phyloP scores from a whole-genome alignment of 2,329 filamentous ascomycete genomes.

The Curvularia hawaiiensis region DNA sequence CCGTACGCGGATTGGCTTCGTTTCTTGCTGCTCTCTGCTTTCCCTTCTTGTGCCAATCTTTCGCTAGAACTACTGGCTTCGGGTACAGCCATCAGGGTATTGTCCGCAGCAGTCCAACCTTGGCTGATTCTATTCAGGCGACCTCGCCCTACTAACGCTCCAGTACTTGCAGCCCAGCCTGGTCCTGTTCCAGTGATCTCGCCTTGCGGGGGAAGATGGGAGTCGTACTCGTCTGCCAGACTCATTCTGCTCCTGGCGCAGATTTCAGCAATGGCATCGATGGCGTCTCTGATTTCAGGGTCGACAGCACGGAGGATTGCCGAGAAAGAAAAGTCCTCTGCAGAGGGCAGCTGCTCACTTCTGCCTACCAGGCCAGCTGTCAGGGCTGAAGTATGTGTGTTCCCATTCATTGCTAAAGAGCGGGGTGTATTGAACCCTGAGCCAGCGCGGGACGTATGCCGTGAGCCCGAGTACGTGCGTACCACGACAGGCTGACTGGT shows the following conservation, averaged over 20 bases:
- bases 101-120: slow-evolving; percentile 44
- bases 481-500: slow-evolving; percentile 53
- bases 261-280: slow-evolving; percentile 68
- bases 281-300: slow-evolving; percentile 61
- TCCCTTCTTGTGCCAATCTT: slow-evolving; percentile 41
- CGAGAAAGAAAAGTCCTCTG: slow-evolving; percentile 61
- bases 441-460: slow-evolving; percentile 40
- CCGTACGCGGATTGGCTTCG: slow-evolving; percentile 46
- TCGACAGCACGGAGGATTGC: slow-evolving; percentile 62
- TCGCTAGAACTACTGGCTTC: slow-evolving; percentile 56
- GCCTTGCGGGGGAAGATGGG: slow-evolving; percentile 65
- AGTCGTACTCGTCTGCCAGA: slow-evolving; percentile 66
- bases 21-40: slow-evolving; percentile 31
- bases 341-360: slow-evolving; percentile 49
- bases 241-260: slow-evolving; percentile 65
- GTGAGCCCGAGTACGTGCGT: slow-evolving; percentile 47
- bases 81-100: slow-evolving; percentile 53
- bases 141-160: slow-evolving; percentile 37
- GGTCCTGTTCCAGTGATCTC: slow-evolving; percentile 53
- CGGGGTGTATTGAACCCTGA: slow-evolving; percentile 42
- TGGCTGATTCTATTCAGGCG: slow-evolving; percentile 39
- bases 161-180: slow-evolving; percentile 38
- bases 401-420: slow-evolving; percentile 40
- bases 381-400: slow-evolving; percentile 33
- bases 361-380: slow-evolving; percentile 38